Conservation (phyloP, 2,329 filamentous ascomycete species). For the Fusarium protoensiforme region DNA sequence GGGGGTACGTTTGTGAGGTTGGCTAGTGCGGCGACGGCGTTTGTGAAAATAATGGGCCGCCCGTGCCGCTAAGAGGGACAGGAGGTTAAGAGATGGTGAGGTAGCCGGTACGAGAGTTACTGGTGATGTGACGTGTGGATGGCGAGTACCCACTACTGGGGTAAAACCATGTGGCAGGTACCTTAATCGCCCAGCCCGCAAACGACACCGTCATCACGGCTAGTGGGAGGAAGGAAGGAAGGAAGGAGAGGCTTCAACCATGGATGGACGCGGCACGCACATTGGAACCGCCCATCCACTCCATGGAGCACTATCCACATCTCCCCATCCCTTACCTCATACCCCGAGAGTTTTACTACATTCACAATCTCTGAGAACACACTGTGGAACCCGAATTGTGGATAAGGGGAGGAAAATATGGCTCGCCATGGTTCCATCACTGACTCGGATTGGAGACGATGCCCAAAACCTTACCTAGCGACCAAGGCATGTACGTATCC, state of each 20-base stretch:
- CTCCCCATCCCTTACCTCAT: slow-evolving; percentile 38
- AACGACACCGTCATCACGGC: slow-evolving; percentile 32
- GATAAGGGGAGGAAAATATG: slow-evolving; percentile 35
- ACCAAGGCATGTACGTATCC: slow-evolving; percentile 27
- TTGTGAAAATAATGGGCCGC: slow-evolving; percentile 34
- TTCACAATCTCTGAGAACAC: slow-evolving; percentile 1
- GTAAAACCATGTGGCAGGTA: slow-evolving; percentile 23
- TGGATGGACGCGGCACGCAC: not conserved
- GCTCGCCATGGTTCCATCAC: slow-evolving; percentile 34
- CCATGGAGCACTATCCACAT: not conserved
- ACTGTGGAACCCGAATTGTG: slow-evolving; percentile 41
- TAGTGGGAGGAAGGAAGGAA: not conserved
- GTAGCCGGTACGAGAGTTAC: not conserved
- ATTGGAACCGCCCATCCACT: slow-evolving; percentile 1
- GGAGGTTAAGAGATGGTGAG: not conserved
- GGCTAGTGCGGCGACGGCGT: slow-evolving; percentile 38
- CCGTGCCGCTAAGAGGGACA: slow-evolving; percentile 32
- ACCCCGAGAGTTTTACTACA: slow-evolving; percentile 30
- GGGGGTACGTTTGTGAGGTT: slow-evolving; percentile 18
- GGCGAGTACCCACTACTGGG: slow-evolving; percentile 20
- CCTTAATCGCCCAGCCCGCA: slow-evolving; percentile 19
- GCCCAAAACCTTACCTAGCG: not conserved
- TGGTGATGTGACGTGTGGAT: not conserved
- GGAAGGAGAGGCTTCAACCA: not conserved
- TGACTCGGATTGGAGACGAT: slow-evolving; percentile 40